Percentiles rank a stretch among this genome's conserved stretches.
These are phyloP conservation scores for Pistacia vera DNA, from an alignment of 345 rosid genomes.

Conservation along the genomic window DNA sequence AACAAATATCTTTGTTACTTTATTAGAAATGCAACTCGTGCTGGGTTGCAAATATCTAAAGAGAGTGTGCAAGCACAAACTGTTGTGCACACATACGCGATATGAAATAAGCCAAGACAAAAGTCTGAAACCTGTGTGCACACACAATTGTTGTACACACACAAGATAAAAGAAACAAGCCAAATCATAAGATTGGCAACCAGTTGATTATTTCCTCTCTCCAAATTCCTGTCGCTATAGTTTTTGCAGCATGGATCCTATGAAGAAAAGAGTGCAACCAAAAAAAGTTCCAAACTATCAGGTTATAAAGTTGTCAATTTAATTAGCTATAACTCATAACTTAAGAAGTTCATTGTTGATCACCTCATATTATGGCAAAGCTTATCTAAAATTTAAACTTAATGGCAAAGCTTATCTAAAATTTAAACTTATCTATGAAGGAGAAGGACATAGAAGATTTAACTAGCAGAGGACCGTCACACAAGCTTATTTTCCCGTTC, in stretches of 20 bases:
- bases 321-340: not conserved
- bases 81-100: too few relatives aligned
- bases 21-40: too few relatives aligned
- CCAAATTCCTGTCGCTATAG: constrained; percentile 78
- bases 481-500: constrained; percentile 55
- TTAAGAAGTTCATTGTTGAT: not conserved
- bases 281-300: constrained; percentile 34
- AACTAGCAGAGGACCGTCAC: constrained; percentile 26
- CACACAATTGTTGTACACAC: too few relatives aligned
- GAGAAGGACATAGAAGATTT: constrained; percentile 30
- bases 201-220: constrained; percentile 41
- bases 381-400: not conserved
- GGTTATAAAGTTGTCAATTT: constrained; percentile 14
- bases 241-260: constrained; percentile 66
- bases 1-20: too few relatives aligned
- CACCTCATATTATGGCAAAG: not conserved
- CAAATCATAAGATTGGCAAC: too few relatives aligned
- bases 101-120: too few relatives aligned
- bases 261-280: constrained; percentile 38
- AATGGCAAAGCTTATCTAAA: too few relatives aligned
- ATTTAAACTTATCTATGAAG: constrained; percentile 25
- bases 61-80: too few relatives aligned
- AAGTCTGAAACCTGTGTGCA: too few relatives aligned
- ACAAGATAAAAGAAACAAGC: too few relatives aligned
- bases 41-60: too few relatives aligned